Conservation (phyloP, 305 asterid genomes). For the Stenogyne calaminthoides region DNA sequence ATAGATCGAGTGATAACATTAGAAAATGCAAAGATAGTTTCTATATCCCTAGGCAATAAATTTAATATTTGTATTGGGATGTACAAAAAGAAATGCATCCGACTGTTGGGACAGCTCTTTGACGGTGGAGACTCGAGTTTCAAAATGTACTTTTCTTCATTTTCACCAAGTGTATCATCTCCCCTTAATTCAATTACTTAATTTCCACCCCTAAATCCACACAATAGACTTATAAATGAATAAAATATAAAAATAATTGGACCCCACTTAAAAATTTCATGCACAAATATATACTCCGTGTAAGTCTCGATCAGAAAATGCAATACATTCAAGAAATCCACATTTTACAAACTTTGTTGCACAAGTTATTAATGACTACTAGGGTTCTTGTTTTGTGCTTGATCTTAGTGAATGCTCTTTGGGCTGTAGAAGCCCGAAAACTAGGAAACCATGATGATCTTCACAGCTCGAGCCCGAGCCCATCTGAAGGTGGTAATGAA, state of each 20-base stretch:
- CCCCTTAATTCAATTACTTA: constrained; percentile 14
- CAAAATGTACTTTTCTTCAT: not conserved
- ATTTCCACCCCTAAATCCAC: constrained; percentile 23
- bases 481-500: constrained; percentile 10
- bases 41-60: not conserved
- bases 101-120: constrained; percentile 33
- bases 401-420: constrained; percentile 34
- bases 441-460: constrained; percentile 31
- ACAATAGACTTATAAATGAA: not conserved
- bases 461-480: constrained; percentile 23
- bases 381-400: constrained; percentile 35
- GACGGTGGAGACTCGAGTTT: constrained; percentile 45
- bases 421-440: constrained; percentile 35
- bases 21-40: no score
- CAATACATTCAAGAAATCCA: not conserved
- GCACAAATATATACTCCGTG: no score
- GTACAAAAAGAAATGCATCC: not conserved
- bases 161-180: constrained; percentile 6
- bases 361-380: constrained; percentile 27
- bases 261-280: not conserved
- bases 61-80: constrained; percentile 14
- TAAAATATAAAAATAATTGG: not conserved
- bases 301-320: no score
- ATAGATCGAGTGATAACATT: not conserved
- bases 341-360: not conserved